Base-by-base conservation (phyloP, 495 filamentous ascomycete genomes). In the Penicillium soppii region DNA sequence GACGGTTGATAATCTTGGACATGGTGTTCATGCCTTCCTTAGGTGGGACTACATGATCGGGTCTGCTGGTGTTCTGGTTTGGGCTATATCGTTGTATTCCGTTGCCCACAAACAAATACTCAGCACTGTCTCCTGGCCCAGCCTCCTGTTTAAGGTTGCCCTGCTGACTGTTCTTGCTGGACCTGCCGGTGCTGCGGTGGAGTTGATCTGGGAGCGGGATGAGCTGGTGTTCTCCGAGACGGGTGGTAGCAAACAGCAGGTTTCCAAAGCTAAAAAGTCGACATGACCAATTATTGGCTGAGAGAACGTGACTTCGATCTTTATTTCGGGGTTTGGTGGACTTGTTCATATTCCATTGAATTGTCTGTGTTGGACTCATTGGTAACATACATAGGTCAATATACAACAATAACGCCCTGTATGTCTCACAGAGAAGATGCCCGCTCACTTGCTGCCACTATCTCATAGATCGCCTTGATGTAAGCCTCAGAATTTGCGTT, bases 11-110 rank as follows among this genome's bases (percentile, higher is more conserved):
- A 66, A 58, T 5, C 61, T 85, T n/a, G 75, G 69, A 4, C 60
- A 70, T 15, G 73, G 83, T 7, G 72, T 77, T 7, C 73, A 74
- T 43, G 65, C 68, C 15, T 80, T 86, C 57, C 54, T 86, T 22
- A 77, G 79, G 37, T 86, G 78, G 71, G 84, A 87, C 48, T 69
- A 83, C 17, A 65, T 82, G 53, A 71, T 80, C 44, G 82, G 78
- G 4, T 73, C 74, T 7, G 46, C 56, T 5, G 73, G 79, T 1
- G 53, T 83, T 25, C 46, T 84, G 12, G 20, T 83, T 6, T 87
- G 84, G 84, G 76, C 80, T 2, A 44, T 75, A 9, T 73, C 69
- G 7, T 53, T 86, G 17, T 68, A 72, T 21, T 49, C 43, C 7
- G 58, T 62, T 36, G 70, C 70, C 5, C 68, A 80, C 52, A 47